Evolutionary conservation across 768 basidiomycete genomes (phyloP), one percentile per base, ranked within the genome.

Genomic region (Leccinum aurantiacum): DNA sequence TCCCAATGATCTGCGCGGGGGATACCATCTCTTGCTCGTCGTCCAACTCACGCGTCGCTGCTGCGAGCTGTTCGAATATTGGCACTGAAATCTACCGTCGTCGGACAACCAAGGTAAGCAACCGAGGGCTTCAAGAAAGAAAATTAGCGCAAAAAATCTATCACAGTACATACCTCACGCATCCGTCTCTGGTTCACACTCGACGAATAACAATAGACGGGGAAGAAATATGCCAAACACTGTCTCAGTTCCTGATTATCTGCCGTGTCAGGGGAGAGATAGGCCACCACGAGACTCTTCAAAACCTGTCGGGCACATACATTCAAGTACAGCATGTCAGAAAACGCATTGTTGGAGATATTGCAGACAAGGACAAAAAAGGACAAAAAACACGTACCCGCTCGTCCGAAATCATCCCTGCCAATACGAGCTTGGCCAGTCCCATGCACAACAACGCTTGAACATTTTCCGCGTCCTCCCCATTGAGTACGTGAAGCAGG

Each of bases 211-310:
- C 91, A 91, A 69, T 89, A 97, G 0, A 87, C 85, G 2, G 86
- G 90, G 75, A 95, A 87, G 79, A 96, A 96, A 71, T 89, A 91
- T 4, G 88, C 82, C 41, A 97, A 74, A 66, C 89, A 93, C 71
- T 98, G 95, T 46, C 92, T 82, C 17, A 98, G 78, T 57, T 89
- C 84, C 60, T 91, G 88, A 66, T 96, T 98, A 29, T 86, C 84
- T 15, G 77, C 80, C 2, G 92, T 96, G 56, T 88, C 83, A 1
- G 92, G 91, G 0, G 90, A 90, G 53, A 97, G 79, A 72, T 91
- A 98, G 5, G 83, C 77, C 24, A 84, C 68, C 14, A 82, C 79
- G 8, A 85, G 77, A 50, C 78, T 74, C 62, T 79, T 74, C 22
- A 85, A 69, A 3, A 84, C 77, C 82, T 85, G 44, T 51, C 14